These are phyloP conservation scores for Polytrichum formosum DNA, from an alignment of 225 moss, liverwort and hornwort species.

Conservation along the genomic window DNA sequence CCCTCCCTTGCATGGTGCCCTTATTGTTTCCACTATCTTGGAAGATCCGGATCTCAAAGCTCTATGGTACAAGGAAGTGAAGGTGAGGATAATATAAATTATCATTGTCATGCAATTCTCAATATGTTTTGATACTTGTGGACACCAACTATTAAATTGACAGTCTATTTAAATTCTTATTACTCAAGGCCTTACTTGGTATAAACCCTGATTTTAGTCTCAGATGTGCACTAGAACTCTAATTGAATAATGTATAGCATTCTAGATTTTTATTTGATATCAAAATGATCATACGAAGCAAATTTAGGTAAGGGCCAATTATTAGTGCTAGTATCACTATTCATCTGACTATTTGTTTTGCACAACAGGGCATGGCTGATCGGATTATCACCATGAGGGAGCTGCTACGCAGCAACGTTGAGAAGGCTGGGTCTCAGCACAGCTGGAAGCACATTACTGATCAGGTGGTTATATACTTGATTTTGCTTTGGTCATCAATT, in stretches of 20 bases:
- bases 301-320: too few relatives aligned
- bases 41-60: constrained; percentile 49
- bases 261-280: too few relatives aligned
- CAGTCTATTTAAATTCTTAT: too few relatives aligned
- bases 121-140: too few relatives aligned
- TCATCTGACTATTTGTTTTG: neutral
- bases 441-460: constrained; percentile 65
- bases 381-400: constrained; percentile 51
- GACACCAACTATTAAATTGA: too few relatives aligned
- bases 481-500: too few relatives aligned
- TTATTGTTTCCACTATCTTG: constrained; percentile 49
- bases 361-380: constrained; percentile 53
- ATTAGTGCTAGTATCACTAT: too few relatives aligned
- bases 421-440: constrained; percentile 44
- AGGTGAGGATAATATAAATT: constrained; percentile 22
- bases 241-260: too few relatives aligned
- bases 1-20: constrained; percentile 58
- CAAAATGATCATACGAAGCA: too few relatives aligned
- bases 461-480: constrained; percentile 25
- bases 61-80: constrained; percentile 54
- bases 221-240: too few relatives aligned
- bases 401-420: constrained; percentile 41
- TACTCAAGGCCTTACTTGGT: too few relatives aligned
- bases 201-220: too few relatives aligned
- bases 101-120: neutral